phyloP scores from a whole-genome alignment of 2,329 filamentous ascomycete genomes.

The Pseudopyricularia javanii region DNA sequence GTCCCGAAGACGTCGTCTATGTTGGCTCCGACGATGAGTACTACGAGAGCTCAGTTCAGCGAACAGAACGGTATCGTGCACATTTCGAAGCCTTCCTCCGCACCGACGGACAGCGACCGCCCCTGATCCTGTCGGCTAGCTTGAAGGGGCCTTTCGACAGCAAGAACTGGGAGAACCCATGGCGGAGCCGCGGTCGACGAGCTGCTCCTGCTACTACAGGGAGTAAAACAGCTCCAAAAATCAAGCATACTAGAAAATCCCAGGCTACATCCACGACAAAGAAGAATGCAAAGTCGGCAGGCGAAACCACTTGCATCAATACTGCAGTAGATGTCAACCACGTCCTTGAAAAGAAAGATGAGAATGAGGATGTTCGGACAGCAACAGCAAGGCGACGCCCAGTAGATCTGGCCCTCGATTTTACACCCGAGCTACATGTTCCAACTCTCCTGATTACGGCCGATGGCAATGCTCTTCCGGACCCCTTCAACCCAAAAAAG shows the following conservation, averaged over 20 bases:
- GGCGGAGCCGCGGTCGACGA: conserved; percentile 15
- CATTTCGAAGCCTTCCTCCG: conserved; percentile 37
- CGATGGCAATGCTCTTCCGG: background rate
- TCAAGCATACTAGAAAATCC: background rate
- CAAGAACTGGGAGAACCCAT: conserved; percentile 38
- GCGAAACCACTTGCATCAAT: background rate
- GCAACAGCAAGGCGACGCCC: background rate
- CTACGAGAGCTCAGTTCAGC: conserved; percentile 30
- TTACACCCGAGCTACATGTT: background rate
- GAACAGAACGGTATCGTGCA: conserved; percentile 46
- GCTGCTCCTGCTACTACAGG: background rate
- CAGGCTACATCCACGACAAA: background rate
- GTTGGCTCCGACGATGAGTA: conserved; percentile 46
- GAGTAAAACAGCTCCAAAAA: background rate
- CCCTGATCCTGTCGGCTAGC: conserved; percentile 46
- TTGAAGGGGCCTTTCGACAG: conserved; percentile 50
- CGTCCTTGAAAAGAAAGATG: background rate
- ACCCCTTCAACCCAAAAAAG: background rate
- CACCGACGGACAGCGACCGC: conserved; percentile 29
- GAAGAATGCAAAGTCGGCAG: background rate
- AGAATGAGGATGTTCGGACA: background rate
- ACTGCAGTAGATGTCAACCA: background rate
- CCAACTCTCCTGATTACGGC: background rate
- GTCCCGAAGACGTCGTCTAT: conserved; percentile 35
- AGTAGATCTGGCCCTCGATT: background rate